Percentiles rank a stretch among this genome's conserved stretches.
Evolutionary conservation across 768 basidiomycete species (phyloP).

Genomic region (Leccinum olivaceopallidum): DNA sequence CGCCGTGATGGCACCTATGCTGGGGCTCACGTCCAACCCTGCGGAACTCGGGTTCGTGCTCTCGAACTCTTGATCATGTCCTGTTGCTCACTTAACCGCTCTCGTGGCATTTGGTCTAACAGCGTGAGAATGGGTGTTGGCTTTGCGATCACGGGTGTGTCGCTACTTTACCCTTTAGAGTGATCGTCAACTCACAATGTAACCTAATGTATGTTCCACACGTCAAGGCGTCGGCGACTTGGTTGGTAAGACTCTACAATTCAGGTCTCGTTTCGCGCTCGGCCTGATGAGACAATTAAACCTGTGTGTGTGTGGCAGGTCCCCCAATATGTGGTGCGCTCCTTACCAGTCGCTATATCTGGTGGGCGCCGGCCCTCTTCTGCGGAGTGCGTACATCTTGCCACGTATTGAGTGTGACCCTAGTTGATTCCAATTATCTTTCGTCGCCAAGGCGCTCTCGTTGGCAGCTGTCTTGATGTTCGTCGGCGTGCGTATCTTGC

Average conservation of each 20-base stretch:
- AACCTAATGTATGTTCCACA: not conserved
- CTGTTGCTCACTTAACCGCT: not conserved
- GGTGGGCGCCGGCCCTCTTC: constrained; percentile 60
- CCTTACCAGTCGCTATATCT: constrained; percentile 47
- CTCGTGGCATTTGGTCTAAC: not conserved
- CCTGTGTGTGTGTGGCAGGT: constrained; percentile 36
- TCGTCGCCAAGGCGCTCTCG: constrained; percentile 6
- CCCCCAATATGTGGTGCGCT: constrained; percentile 60
- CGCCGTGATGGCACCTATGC: constrained; percentile 41
- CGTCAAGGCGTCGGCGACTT: constrained; percentile 25
- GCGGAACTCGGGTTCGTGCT: constrained; percentile 49
- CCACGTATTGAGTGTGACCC: not conserved
- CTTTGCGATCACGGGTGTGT: constrained; percentile 43
- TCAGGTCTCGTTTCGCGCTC: not conserved
- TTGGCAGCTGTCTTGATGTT: constrained; percentile 5
- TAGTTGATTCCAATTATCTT: not conserved
- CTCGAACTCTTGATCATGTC: not conserved
- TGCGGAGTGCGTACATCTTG: constrained; percentile 37
- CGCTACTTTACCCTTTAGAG: not conserved
- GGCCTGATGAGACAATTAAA: not conserved
- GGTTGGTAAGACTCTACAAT: constrained; percentile 13
- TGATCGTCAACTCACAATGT: not conserved
- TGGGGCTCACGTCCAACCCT: constrained; percentile 45
- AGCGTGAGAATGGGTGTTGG: constrained; percentile 47
- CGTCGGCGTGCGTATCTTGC: constrained; percentile 14